These are phyloP conservation scores for Picea mariana DNA, from an alignment of 83 land plant genomes.

Conservation along the genomic window DNA sequence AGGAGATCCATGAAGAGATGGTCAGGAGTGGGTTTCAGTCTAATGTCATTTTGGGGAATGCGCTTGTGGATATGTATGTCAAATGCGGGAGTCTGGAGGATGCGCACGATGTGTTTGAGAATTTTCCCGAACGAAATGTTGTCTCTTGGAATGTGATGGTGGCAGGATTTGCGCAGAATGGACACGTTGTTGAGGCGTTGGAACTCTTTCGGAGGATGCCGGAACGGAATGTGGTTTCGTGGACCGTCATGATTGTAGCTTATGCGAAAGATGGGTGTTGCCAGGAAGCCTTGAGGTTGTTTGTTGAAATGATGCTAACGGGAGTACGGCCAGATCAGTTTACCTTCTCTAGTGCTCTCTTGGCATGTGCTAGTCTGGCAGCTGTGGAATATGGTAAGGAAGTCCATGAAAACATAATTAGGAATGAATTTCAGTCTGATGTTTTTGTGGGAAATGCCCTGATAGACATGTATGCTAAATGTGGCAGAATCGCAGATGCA, in stretches of 20 bases:
- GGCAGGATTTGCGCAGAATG: background rate
- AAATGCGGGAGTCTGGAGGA: background rate
- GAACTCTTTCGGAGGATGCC: background rate
- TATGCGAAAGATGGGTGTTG: no score
- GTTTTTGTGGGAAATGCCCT: slow-evolving; percentile 47
- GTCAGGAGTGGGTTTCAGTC: background rate
- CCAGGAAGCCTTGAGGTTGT: no score
- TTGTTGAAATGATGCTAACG: background rate
- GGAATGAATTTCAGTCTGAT: slow-evolving; percentile 22
- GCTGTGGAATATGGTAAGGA: slow-evolving; percentile 23
- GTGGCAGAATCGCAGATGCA: slow-evolving; percentile 32
- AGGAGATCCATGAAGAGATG: slow-evolving; percentile 41
- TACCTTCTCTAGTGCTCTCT: slow-evolving; percentile 38
- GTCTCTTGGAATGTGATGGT: slow-evolving; percentile 1
- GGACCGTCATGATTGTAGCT: no score
- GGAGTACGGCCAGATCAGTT: slow-evolving; percentile 28
- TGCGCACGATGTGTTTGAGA: background rate
- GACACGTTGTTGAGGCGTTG: background rate
- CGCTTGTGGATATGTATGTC: background rate
- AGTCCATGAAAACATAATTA: slow-evolving; percentile 31
- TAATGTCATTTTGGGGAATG: background rate
- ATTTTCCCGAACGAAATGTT: background rate
- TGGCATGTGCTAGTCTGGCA: slow-evolving; percentile 45
- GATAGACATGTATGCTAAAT: slow-evolving; percentile 58
- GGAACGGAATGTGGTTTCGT: no score